Evolutionary conservation across 2,329 filamentous ascomycete species (phyloP).

Genomic region (Gnomoniopsis smithogilvyi): DNA sequence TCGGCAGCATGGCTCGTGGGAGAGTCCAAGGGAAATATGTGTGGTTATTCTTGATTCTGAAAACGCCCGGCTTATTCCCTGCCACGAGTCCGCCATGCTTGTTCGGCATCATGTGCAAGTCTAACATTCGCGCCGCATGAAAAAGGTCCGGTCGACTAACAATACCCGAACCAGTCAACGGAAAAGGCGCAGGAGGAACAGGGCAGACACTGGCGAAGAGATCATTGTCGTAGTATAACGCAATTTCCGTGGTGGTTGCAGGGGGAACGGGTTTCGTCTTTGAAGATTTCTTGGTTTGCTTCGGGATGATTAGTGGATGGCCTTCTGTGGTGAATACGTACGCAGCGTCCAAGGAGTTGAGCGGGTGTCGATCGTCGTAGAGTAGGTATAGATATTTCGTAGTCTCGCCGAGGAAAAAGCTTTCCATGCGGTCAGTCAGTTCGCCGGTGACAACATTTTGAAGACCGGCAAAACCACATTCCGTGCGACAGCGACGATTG

Average conservation of each 20-base stretch:
- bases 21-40: slow-evolving; percentile 94
- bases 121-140: slow-evolving; percentile 81
- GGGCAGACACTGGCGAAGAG: slow-evolving; percentile 64
- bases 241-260: slow-evolving; percentile 16
- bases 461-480: slow-evolving; percentile 90
- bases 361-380: slow-evolving; percentile 79
- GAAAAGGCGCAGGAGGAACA: slow-evolving; percentile 52
- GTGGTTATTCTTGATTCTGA: slow-evolving; percentile 66
- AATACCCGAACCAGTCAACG: slow-evolving; percentile 73
- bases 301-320: slow-evolving; percentile 84
- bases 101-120: slow-evolving; percentile 73
- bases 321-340: slow-evolving; percentile 97
- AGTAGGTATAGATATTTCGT: slow-evolving; percentile 93
- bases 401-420: slow-evolving; percentile 96
- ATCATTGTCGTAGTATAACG: slow-evolving; percentile 35
- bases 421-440: slow-evolving; percentile 94
- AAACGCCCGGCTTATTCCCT: slow-evolving; percentile 37
- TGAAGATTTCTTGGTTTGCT: slow-evolving; percentile 29
- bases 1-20: slow-evolving; percentile 69
- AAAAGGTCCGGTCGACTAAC: slow-evolving; percentile 80
- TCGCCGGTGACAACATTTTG: slow-evolving; percentile 81
- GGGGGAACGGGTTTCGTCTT: slow-evolving; percentile 19
- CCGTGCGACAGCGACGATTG: slow-evolving; percentile 80
- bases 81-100: slow-evolving; percentile 46
- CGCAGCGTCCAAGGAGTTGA: slow-evolving; percentile 82